These are phyloP conservation scores for Tolypocladium ophioglossoides DNA, from an alignment of 2,329 filamentous ascomycete genomes.

Conservation along the genomic window DNA sequence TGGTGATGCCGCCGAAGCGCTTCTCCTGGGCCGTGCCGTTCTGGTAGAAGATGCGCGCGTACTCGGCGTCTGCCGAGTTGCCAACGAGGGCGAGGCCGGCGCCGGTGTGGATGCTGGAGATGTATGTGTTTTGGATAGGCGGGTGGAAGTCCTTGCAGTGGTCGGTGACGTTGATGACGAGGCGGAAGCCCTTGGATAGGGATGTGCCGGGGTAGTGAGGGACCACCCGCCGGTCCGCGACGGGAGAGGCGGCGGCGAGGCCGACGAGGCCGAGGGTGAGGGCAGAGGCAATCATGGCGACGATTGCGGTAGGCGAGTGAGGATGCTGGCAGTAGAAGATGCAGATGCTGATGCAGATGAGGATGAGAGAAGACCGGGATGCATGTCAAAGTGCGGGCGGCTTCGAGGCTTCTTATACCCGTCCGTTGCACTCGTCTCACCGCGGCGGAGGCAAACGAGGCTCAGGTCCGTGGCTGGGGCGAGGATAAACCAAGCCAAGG, in stretches of 20 bases:
- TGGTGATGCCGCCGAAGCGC: slow-evolving; percentile 12
- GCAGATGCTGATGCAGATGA: not conserved
- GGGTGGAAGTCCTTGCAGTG: slow-evolving; percentile 21
- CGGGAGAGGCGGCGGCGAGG: slow-evolving; percentile 11
- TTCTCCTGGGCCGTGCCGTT: slow-evolving; percentile 31
- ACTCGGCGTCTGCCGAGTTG: slow-evolving; percentile 16
- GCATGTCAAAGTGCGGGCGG: not conserved
- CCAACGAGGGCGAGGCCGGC: slow-evolving; percentile 28
- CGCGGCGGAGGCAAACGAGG: not conserved
- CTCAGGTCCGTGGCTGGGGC: not conserved
- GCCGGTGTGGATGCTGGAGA: slow-evolving; percentile 29
- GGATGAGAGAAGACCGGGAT: not conserved
- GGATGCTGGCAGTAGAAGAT: not conserved
- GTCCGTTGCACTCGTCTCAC: not conserved
- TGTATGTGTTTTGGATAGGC: slow-evolving; percentile 24
- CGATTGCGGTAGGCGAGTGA: not conserved
- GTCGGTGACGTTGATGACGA: slow-evolving; percentile 32
- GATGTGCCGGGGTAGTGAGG: slow-evolving; percentile 6
- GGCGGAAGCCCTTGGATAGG: slow-evolving; percentile 20
- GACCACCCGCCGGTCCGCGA: not conserved
- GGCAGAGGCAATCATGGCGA: slow-evolving; percentile 7
- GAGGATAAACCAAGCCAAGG: not conserved
- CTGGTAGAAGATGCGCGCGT: slow-evolving; percentile 30
- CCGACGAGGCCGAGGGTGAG: slow-evolving; percentile 7
- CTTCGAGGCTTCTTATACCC: not conserved